Percentiles rank a stretch among this genome's conserved stretches.
phyloP scores from a whole-genome alignment of 2,329 filamentous ascomycete genomes.

The Aspergillus sp. region DNA sequence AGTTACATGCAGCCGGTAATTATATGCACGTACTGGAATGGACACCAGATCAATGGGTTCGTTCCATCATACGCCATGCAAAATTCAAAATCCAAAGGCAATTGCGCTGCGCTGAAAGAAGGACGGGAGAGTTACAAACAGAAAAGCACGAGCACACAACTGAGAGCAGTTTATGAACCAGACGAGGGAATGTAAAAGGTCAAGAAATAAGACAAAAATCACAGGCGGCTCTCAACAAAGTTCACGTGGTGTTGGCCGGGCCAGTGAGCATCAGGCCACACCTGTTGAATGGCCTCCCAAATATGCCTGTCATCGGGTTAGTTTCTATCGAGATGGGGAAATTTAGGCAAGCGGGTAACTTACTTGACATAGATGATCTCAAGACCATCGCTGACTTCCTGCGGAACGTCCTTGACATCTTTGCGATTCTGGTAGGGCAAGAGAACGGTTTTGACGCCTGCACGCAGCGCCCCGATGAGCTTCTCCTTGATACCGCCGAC shows the following conservation, averaged over 20 bases:
- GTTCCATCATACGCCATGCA: constrained; percentile 9
- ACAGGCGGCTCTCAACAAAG: constrained; percentile 77
- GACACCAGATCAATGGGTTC: background rate
- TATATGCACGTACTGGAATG: background rate
- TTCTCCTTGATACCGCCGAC: constrained; percentile 99
- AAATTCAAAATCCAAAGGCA: background rate
- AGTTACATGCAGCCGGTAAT: background rate
- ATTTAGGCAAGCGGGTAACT: constrained; percentile 33
- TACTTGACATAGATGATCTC: constrained; percentile 88
- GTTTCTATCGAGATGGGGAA: constrained; percentile 5
- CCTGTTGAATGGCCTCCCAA: constrained; percentile 85
- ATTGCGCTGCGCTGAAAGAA: constrained; percentile 3
- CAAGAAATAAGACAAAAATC: constrained; percentile 29
- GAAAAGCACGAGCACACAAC: background rate
- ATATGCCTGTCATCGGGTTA: constrained; percentile 64
- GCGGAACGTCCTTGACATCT: constrained; percentile 84
- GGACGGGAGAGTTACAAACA: background rate
- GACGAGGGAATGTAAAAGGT: background rate
- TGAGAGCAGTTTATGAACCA: background rate
- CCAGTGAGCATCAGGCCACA: constrained; percentile 91
- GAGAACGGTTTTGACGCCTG: constrained; percentile 91
- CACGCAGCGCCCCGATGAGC: constrained; percentile 86
- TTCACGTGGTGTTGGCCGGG: constrained; percentile 69
- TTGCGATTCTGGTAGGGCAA: constrained; percentile 87
- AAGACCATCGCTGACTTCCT: constrained; percentile 82